These are phyloP conservation scores for Vigna radiata DNA, from an alignment of 306 rosid genomes.

Conservation along the genomic window DNA sequence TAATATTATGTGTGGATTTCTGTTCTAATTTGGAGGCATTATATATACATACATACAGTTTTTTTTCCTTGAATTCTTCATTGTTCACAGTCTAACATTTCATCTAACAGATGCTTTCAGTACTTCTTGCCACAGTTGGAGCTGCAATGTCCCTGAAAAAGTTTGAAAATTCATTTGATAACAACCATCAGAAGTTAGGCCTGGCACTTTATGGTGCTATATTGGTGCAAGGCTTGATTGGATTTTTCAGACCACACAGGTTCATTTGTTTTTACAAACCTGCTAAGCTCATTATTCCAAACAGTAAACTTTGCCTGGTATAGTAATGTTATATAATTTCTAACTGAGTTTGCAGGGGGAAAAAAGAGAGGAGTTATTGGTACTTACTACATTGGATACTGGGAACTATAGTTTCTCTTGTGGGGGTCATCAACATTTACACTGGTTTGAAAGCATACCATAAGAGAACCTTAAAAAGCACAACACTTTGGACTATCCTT, in stretches of 20 bases:
- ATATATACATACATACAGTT: neutral
- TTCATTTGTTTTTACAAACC: slow-evolving; percentile 30
- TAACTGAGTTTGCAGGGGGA: slow-evolving; percentile 62
- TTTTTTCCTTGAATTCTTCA: neutral
- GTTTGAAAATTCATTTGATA: slow-evolving; percentile 92
- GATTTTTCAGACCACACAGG: slow-evolving; percentile 95
- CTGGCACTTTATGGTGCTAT: slow-evolving; percentile 81
- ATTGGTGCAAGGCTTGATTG: slow-evolving; percentile 72
- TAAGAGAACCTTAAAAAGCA: slow-evolving; percentile 69
- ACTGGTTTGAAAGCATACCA: slow-evolving; percentile 84
- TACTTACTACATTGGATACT: slow-evolving; percentile 85
- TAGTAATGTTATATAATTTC: neutral
- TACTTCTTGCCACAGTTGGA: slow-evolving; percentile 77
- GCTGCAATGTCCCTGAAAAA: slow-evolving; percentile 79
- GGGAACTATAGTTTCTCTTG: slow-evolving; percentile 73
- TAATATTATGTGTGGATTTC: neutral
- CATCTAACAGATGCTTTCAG: slow-evolving; percentile 64
- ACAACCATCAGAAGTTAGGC: slow-evolving; percentile 89
- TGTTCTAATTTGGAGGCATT: neutral
- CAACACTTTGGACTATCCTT: slow-evolving; percentile 77
- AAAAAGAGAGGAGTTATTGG: slow-evolving; percentile 81
- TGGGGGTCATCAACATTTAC: slow-evolving; percentile 83
- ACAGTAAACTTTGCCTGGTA: neutral
- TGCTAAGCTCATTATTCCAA: neutral
- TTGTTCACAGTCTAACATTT: slow-evolving; percentile 33